Percentiles rank a stretch among this genome's conserved stretches.
Conservation (phyloP, 164 flowering plant species). For the Berberis thunbergii region DNA sequence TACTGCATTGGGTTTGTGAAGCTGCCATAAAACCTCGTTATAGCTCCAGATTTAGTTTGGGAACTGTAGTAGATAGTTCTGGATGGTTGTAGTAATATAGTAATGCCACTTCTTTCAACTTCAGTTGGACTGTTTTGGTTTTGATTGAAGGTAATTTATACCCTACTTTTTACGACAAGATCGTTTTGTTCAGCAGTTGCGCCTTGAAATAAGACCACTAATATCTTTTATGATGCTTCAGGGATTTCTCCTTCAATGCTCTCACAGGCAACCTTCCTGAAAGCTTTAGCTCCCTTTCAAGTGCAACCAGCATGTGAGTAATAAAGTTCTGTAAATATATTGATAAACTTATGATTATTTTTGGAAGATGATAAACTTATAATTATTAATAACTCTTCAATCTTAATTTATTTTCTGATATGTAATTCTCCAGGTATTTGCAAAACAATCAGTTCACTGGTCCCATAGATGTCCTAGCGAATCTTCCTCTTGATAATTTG, state of each 20-base stretch:
- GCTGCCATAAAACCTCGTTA: too few species aligned
- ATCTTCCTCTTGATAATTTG: constrained; percentile 72
- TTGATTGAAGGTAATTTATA: too few species aligned
- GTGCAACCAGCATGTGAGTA: constrained; percentile 57
- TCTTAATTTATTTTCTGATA: constrained; percentile 3
- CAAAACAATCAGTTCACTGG: constrained; percentile 89
- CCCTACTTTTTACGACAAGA: too few species aligned
- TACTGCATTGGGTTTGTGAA: too few species aligned
- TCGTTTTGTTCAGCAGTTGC: too few species aligned
- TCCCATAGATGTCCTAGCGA: constrained; percentile 66
- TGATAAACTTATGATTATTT: not conserved
- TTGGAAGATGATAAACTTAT: not conserved
- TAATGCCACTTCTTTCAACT: too few species aligned
- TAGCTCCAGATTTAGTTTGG: too few species aligned
- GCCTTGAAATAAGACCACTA: too few species aligned
- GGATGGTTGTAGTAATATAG: too few species aligned
- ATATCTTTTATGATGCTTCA: constrained; percentile 18
- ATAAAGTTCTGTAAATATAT: not conserved
- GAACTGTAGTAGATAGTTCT: too few species aligned
- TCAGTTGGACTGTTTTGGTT: too few species aligned
- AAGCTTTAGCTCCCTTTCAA: constrained; percentile 56
- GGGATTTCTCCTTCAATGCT: constrained; percentile 80
- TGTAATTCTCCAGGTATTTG: constrained; percentile 50
- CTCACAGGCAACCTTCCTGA: constrained; percentile 66
- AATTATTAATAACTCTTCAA: not conserved